Evolutionary conservation across 2,329 filamentous ascomycete genomes (phyloP), one percentile per base, ranked within the genome.

Genomic region (Aspergillus ustus): DNA sequence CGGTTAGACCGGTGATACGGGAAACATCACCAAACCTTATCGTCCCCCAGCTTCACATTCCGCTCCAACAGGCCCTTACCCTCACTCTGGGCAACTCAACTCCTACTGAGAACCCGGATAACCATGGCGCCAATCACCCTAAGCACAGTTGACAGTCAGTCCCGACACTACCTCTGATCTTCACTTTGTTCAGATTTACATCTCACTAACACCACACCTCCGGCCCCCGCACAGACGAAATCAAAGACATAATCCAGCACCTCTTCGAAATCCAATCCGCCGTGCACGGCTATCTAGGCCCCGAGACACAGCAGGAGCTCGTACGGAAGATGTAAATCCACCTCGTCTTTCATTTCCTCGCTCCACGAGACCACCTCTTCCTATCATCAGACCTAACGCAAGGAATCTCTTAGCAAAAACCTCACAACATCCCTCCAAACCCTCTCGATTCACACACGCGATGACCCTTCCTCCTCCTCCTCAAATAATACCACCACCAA

Each of bases 241-340:
- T 88, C 57, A 87, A 87, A 75, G 81, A 83, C 50, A 83, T 88
- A 61, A 86, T 89, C 65, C 84, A 87, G 67, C 84, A 86, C 67
- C 81, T 89, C 55, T 89, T 85, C 77, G 82, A 87, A 65, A 83
- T 87, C 49, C 85, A 88, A 73, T 82, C 83, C 31, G 79, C 80
- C n/a, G 78, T 81, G 1, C 82, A 86, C 70, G 85, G 86, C 65
- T 87, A 88, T 69, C 80, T 87, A 63, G 85, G 85, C 45, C 77
- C 80, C 34, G 80, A 81, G 54, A 87, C 85, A 6, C 82, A 86
- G 66, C 79, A 84, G 55, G 83, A 84, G 37, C 83, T 89, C 70
- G 83, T 85, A 48, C 75, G 80, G 22, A 85, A 88, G 67, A 84
- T 88, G 84, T 87, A 72, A 48, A 66, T 66, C 52, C 15, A 11